Conservation (phyloP, 305 asterid species). For the Fraxinus latifolia region DNA sequence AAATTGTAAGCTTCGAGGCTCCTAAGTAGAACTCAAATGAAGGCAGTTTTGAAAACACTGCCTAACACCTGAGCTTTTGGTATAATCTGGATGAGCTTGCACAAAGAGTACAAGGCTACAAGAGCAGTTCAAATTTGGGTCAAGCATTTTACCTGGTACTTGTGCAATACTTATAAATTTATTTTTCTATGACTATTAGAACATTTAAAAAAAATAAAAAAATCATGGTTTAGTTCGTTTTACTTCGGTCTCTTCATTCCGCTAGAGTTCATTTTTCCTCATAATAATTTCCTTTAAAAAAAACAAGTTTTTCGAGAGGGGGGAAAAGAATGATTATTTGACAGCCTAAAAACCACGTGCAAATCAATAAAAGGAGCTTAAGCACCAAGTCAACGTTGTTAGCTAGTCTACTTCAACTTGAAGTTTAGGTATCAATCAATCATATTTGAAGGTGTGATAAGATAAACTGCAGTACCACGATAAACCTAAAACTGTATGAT, state of each 20-base stretch:
- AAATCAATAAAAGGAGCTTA: background rate
- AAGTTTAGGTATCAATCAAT: background rate
- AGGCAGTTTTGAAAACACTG: background rate
- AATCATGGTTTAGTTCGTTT: background rate
- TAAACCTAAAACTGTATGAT: slow-evolving; percentile 5
- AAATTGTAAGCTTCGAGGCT: background rate
- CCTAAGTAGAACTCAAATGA: background rate
- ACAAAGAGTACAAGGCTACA: background rate
- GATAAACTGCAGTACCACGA: background rate
- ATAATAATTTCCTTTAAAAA: background rate
- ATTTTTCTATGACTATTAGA: background rate
- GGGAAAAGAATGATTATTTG: background rate
- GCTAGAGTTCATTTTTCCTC: background rate
- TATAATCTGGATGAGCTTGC: background rate
- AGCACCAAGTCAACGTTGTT: background rate
- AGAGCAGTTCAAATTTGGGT: background rate
- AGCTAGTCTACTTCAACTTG: background rate
- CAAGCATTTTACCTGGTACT: background rate
- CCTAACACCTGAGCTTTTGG: background rate
- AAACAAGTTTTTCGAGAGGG: background rate
- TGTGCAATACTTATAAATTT: background rate
- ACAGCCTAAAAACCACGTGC: background rate
- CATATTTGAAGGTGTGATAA: background rate
- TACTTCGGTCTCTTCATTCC: background rate
- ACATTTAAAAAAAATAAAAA: background rate